phyloP scores from a whole-genome alignment of 768 basidiomycete genomes.

The Boletus edulis region DNA sequence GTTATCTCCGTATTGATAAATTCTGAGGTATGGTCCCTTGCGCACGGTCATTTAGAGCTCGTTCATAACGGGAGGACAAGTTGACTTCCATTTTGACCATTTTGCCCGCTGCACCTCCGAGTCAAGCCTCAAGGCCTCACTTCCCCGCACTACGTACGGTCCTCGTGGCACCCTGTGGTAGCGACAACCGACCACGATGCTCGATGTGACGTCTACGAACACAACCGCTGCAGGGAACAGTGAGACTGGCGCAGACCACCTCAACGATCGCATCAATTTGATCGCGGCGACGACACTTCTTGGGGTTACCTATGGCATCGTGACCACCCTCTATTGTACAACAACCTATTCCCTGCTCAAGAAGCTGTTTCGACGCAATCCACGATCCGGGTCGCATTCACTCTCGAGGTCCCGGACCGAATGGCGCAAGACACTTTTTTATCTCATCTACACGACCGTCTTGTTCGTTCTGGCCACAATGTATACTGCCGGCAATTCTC shows the following conservation, averaged over 20 bases:
- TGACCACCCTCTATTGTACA: constrained; percentile 19
- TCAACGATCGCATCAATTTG: constrained; percentile 25
- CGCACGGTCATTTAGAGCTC: constrained; percentile 26
- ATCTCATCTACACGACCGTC: constrained; percentile 24
- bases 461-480: constrained; percentile 29
- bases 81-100: constrained; percentile 13
- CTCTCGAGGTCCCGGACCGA: neutral
- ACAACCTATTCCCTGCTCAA: constrained; percentile 18
- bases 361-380: constrained; percentile 11
- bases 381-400: constrained; percentile 3
- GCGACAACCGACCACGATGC: constrained; percentile 1
- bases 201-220: constrained; percentile 9
- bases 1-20: constrained; percentile 16
- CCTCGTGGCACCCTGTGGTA: constrained; percentile 8
- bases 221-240: neutral
- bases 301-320: constrained; percentile 23
- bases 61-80: constrained; percentile 13
- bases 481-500: constrained; percentile 29
- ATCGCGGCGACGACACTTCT: constrained; percentile 25
- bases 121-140: neutral
- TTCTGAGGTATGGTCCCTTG: constrained; percentile 4
- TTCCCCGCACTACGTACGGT: constrained; percentile 1
- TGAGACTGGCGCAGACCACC: constrained; percentile 5
- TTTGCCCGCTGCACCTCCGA: constrained; percentile 8
- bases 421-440: constrained; percentile 23